Percentiles rank a stretch among this genome's conserved stretches.
These are phyloP conservation scores for Mortierella alpina DNA, from an alignment of 192 early-diverging fungal species.

Conservation along the genomic window DNA sequence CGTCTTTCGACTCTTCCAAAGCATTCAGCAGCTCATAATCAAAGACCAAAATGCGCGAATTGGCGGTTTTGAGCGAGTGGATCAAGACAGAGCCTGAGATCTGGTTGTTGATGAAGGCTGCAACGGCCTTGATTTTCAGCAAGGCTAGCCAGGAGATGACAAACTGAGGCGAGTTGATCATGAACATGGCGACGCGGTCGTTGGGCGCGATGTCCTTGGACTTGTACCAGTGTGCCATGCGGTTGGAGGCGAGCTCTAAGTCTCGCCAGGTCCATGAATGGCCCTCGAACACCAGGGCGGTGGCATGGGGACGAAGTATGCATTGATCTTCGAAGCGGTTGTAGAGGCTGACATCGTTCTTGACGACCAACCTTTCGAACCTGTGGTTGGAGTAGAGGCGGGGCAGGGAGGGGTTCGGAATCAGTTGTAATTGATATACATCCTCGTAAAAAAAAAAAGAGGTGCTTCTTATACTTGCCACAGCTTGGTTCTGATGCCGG, in stretches of 20 bases:
- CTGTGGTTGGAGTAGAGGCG: background rate
- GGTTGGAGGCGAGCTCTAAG: slow-evolving; percentile 35
- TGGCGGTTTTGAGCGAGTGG: slow-evolving; percentile 56
- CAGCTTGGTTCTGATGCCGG: slow-evolving; percentile 13
- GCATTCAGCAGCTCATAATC: slow-evolving; percentile 41
- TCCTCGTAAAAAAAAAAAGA: background rate
- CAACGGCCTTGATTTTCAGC: slow-evolving; percentile 64
- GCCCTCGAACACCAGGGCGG: slow-evolving; percentile 49
- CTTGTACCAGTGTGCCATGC: slow-evolving; percentile 40
- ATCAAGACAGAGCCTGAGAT: slow-evolving; percentile 52
- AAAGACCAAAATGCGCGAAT: slow-evolving; percentile 57
- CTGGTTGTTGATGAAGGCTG: slow-evolving; percentile 73
- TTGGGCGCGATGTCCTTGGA: slow-evolving; percentile 17
- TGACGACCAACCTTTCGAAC: slow-evolving; percentile 19
- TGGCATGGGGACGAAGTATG: background rate
- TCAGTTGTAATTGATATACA: background rate
- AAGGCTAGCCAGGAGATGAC: slow-evolving; percentile 64
- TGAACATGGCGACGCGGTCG: slow-evolving; percentile 65
- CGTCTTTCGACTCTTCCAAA: slow-evolving; percentile 36
- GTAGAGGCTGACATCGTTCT: slow-evolving; percentile 24
- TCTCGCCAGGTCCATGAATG: slow-evolving; percentile 53
- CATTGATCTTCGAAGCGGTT: slow-evolving; percentile 16
- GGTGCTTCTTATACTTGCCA: background rate
- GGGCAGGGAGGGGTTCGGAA: too few species aligned
- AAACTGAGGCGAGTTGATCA: slow-evolving; percentile 71